Conservation (phyloP, 192 early-diverging fungal genomes). For the Haplosporangium gracile region DNA sequence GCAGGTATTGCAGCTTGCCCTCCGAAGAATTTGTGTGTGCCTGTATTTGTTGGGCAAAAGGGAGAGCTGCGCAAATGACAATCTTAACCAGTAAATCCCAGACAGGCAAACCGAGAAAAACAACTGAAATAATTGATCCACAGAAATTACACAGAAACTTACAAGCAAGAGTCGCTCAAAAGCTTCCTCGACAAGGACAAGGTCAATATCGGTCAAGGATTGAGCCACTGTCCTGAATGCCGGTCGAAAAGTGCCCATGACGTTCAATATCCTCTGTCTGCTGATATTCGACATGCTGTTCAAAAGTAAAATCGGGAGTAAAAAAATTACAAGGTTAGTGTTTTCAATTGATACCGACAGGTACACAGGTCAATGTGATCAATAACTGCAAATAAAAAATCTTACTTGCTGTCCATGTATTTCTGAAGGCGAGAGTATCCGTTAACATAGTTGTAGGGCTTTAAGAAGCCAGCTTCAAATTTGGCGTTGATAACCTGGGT, state of each 20-base stretch:
- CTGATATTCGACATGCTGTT: constrained; percentile 75
- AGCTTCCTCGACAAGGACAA: constrained; percentile 95
- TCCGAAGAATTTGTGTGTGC: not conserved
- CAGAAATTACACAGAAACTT: constrained; percentile 18
- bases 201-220: constrained; percentile 91
- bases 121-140: not conserved
- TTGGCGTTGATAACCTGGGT: constrained; percentile 95
- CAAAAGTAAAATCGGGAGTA: not conserved
- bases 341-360: no score
- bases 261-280: constrained; percentile 85
- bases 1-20: not conserved
- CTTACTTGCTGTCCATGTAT: constrained; percentile 90
- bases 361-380: no score
- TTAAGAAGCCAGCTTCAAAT: constrained; percentile 94
- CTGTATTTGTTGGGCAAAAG: not conserved
- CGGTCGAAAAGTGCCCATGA: constrained; percentile 91
- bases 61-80: not conserved
- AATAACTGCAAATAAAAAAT: no score
- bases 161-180: constrained; percentile 93
- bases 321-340: not conserved
- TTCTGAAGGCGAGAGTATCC: constrained; percentile 89
- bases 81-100: not conserved
- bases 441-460: constrained; percentile 97
- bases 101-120: not conserved
- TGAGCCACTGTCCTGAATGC: constrained; percentile 90